Base-by-base conservation (phyloP, 2,329 filamentous ascomycete species). In the Aspergillus sp. region DNA sequence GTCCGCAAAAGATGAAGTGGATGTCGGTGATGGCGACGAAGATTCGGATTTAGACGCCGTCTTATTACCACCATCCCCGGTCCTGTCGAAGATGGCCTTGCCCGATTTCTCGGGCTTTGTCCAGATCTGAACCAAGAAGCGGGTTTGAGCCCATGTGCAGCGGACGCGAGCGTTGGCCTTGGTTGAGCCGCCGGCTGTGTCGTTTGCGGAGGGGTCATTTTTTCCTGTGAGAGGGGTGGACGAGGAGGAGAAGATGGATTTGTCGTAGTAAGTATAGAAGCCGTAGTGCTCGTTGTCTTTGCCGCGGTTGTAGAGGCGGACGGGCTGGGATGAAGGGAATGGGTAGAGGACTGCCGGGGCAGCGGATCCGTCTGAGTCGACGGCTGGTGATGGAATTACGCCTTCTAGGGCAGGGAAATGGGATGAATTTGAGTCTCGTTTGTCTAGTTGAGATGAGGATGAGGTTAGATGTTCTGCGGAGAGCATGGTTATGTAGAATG, bases 251-350 rank as follows among this genome's bases (percentile, higher is more conserved):
- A 93, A 96, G 62, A 96, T 90, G 8, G 88, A 89, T 63, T 92
- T 90, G 75, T 92, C 87, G 74, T 90, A 98, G 79, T 96, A 96
- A 0, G 85, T 90, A 77, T 96, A 97, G 76, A 97, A 97, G 2
- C 91, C 91, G 73, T 96, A 97, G 75, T 96, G 91, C 72, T 98
- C 93, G 0, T 88, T 88, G 2, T 83, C 78, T 26, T 89, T 80
- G 17, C 89, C 92, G 18, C 92, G 89, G 71, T 98, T 91, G 72
- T 88, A 98, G 1, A 98, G 83, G 2, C 90, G 85, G 12, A 98
- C 80, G 0, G 91, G 93, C 68, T 98, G 95, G 58, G 78, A 76
- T 0, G 80, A 76, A 0, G 89, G 84, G 7, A 83, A 79, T 0
- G 92, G 90, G 45, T 95, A 84, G 61, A 97, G 79, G 9, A 83